These are phyloP conservation scores for Penicillium sp. DNA, from an alignment of 2,329 filamentous ascomycete genomes.

Conservation along the genomic window DNA sequence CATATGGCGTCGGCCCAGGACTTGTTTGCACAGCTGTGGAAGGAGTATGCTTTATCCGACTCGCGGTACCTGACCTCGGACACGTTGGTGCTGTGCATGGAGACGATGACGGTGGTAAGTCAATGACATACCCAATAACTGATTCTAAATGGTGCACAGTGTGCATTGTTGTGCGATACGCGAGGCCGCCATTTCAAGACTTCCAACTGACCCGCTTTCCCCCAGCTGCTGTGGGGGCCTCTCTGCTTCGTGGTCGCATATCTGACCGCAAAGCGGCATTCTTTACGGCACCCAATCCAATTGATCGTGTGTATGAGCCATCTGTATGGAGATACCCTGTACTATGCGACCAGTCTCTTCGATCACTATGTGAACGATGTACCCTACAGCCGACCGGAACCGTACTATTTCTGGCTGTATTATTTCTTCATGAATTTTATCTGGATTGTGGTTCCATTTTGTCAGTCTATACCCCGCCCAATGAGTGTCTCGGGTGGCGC, in stretches of 20 bases:
- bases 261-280: conserved; percentile 57
- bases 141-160: background rate
- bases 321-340: conserved; percentile 66
- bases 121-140: background rate
- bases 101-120: conserved; percentile 76
- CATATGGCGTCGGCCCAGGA: conserved; percentile 69
- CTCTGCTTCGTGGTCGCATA: conserved; percentile 61
- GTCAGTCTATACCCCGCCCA: conserved; percentile 46
- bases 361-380: conserved; percentile 60
- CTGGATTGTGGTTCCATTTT: conserved; percentile 65
- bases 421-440: conserved; percentile 69
- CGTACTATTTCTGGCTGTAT: conserved; percentile 68
- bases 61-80: conserved; percentile 83
- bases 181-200: background rate
- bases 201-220: conserved; percentile 12
- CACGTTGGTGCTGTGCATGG: conserved; percentile 83
- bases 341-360: conserved; percentile 66
- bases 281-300: conserved; percentile 63
- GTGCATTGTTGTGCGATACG: background rate
- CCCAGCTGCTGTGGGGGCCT: conserved; percentile 63
- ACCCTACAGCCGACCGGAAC: conserved; percentile 64
- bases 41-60: conserved; percentile 86
- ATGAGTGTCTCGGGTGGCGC: background rate
- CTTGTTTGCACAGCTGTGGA: conserved; percentile 85
- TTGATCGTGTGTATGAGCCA: conserved; percentile 65